Percentiles rank a stretch among this genome's conserved stretches.
Conservation (phyloP, 225 moss, liverwort and hornwort species). For the Climacium dendroides region DNA sequence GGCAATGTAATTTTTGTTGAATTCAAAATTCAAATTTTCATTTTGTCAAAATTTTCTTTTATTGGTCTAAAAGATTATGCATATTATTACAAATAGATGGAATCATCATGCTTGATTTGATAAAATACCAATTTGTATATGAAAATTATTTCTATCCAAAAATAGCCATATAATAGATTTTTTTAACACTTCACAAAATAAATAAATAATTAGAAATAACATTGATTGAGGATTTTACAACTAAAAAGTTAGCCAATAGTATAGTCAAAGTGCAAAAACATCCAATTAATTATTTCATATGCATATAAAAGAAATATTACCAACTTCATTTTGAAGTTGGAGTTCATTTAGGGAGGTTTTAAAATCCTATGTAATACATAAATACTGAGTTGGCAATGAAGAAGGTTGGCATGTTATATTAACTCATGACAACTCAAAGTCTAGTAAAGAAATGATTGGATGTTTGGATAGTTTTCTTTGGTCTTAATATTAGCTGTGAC, state of each 20-base stretch:
- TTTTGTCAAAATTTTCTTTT: too few relatives aligned
- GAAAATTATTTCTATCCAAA: background rate
- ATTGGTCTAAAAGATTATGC: background rate
- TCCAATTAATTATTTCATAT: background rate
- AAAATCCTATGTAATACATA: too few relatives aligned
- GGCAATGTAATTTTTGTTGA: background rate
- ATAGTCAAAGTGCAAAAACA: too few relatives aligned
- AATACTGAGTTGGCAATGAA: background rate
- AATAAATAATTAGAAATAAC: background rate
- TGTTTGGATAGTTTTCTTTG: background rate
- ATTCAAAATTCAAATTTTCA: background rate
- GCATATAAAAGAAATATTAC: background rate
- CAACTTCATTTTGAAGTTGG: background rate
- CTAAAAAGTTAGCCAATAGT: background rate
- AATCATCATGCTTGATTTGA: background rate
- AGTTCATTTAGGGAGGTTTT: too few relatives aligned
- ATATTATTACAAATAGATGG: background rate
- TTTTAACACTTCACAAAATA: fast-evolving
- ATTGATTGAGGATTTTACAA: background rate
- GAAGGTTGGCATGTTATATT: background rate
- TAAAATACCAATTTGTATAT: background rate
- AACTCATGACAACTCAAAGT: background rate
- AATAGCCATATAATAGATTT: background rate
- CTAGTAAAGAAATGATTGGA: background rate
- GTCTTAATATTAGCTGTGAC: background rate